Evolutionary conservation across 495 filamentous ascomycete species (phyloP).

Genomic region (Neurospora tetraspora): DNA sequence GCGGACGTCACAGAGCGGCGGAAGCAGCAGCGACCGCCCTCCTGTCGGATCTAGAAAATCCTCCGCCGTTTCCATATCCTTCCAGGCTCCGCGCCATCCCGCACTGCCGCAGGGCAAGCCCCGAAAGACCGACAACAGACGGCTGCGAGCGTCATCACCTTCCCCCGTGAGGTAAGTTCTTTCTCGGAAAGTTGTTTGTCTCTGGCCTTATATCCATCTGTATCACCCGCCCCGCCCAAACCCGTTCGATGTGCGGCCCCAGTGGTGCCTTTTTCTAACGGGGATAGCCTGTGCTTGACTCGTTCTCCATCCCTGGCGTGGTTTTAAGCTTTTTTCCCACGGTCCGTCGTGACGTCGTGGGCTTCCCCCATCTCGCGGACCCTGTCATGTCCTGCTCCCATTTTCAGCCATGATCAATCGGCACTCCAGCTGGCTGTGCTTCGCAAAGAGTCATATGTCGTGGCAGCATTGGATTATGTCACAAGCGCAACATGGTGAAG

Average conservation of each 20-base stretch:
- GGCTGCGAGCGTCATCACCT: conserved; percentile 36
- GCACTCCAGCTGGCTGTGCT: background rate
- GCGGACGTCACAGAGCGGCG: conserved; percentile 13
- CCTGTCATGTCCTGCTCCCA: background rate
- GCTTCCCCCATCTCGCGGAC: background rate
- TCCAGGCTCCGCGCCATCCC: conserved; percentile 30
- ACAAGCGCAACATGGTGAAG: background rate
- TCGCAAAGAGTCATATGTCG: background rate
- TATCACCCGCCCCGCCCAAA: background rate
- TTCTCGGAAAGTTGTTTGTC: background rate
- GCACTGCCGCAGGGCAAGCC: conserved; percentile 35
- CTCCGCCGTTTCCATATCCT: conserved; percentile 32
- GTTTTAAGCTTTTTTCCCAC: background rate
- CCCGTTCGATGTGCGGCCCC: conserved; percentile 3
- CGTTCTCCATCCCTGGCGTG: background rate
- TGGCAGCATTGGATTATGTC: background rate
- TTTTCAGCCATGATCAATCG: background rate
- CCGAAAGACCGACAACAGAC: conserved; percentile 30
- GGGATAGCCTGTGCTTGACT: conserved; percentile 3
- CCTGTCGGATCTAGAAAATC: conserved; percentile 27
- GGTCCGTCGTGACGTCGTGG: background rate
- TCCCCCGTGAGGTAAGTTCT: conserved; percentile 37
- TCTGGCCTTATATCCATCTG: background rate
- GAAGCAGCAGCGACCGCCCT: conserved; percentile 9
- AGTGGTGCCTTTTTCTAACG: conserved; percentile 12